A percentile compares a stretch with the other conserved stretches of the same genome.
These are phyloP conservation scores for Mycena metata DNA, from an alignment of 768 basidiomycete genomes.

Conservation along the genomic window DNA sequence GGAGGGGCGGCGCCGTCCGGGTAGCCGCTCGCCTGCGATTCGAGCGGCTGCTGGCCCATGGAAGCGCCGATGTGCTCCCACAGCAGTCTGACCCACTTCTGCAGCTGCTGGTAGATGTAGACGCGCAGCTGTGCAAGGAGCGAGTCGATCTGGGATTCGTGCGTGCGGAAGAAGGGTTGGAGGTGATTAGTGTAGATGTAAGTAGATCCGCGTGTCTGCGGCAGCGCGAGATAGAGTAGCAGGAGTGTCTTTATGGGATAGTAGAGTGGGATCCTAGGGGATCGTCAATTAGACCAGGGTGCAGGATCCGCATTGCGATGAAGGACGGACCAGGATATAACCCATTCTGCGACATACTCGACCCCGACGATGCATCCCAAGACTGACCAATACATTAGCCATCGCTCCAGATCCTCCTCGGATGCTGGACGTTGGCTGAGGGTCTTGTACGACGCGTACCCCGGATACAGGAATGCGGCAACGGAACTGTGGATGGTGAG, in stretches of 20 bases:
- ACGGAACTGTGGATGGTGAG: constrained; percentile 62
- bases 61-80: constrained; percentile 75
- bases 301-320: background rate
- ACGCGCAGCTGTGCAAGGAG: constrained; percentile 76
- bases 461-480: constrained; percentile 89
- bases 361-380: constrained; percentile 84
- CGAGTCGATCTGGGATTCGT: constrained; percentile 89
- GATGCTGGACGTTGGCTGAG: constrained; percentile 89
- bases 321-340: constrained; percentile 81
- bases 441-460: constrained; percentile 97
- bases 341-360: constrained; percentile 90
- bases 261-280: constrained; percentile 89
- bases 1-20: constrained; percentile 35
- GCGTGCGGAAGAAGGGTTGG: constrained; percentile 83
- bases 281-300: background rate
- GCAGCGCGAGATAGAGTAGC: constrained; percentile 90
- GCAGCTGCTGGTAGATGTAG: constrained; percentile 72
- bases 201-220: constrained; percentile 90
- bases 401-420: constrained; percentile 88
- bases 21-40: constrained; percentile 34
- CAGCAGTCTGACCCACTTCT: constrained; percentile 69
- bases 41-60: constrained; percentile 55
- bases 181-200: constrained; percentile 87
- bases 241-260: constrained; percentile 84
- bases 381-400: constrained; percentile 99